A percentile compares a stretch with the other conserved stretches of the same genome.
Evolutionary conservation across 306 rosid species (phyloP).

Genomic region (Rosa chinensis): DNA sequence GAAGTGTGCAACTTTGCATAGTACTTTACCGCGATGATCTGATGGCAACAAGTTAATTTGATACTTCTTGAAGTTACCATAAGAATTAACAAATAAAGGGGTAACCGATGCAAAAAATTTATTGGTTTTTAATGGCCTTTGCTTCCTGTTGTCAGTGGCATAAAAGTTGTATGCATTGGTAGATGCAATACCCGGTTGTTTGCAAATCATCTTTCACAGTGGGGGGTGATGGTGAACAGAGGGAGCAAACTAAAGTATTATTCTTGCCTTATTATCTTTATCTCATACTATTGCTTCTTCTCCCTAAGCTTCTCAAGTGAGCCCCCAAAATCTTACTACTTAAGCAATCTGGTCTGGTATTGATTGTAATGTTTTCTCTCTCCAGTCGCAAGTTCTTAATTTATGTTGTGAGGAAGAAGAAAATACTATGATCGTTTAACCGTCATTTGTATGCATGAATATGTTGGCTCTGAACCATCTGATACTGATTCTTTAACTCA

Average conservation of each 20-base stretch:
- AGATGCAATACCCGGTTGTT: neutral
- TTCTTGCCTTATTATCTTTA: neutral
- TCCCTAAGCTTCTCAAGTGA: neutral
- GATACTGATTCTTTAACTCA: neutral
- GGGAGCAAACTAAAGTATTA: neutral
- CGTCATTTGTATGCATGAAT: neutral
- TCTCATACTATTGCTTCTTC: neutral
- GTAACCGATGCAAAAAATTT: neutral
- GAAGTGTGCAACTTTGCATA: neutral
- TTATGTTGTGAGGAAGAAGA: neutral
- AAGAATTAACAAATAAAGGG: neutral
- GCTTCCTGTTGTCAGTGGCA: neutral
- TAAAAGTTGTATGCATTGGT: neutral
- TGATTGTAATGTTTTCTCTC: neutral
- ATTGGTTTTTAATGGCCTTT: neutral
- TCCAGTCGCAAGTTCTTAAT: slow-evolving; percentile 1
- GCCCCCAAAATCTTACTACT: neutral
- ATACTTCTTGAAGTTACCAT: neutral
- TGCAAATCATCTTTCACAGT: neutral
- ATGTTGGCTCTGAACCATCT: neutral
- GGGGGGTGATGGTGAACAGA: neutral
- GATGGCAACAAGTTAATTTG: neutral
- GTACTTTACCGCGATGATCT: neutral
- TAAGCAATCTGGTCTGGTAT: slow-evolving; percentile 6
- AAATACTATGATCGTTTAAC: neutral